These are phyloP conservation scores for Ettlia oleoabundans DNA, from an alignment of 139 green algal genomes.

Conservation along the genomic window DNA sequence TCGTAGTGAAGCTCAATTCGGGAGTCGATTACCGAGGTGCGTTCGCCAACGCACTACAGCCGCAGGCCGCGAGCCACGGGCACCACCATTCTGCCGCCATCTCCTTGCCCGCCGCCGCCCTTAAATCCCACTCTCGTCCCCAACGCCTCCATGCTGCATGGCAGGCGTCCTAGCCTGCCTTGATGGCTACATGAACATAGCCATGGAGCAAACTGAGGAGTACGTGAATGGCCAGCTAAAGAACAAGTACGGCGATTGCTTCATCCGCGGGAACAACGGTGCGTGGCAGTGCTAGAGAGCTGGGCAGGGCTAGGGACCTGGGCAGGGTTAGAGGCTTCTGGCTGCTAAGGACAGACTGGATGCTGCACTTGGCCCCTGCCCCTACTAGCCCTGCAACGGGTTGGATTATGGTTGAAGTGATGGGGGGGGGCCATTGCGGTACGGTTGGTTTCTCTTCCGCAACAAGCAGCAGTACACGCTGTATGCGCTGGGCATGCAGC, in stretches of 20 bases:
- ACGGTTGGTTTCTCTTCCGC: background rate
- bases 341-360: no score
- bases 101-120: background rate
- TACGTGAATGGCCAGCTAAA: slow-evolving; percentile 99
- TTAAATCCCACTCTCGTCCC: background rate
- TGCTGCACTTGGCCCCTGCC: no score
- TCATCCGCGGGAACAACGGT: slow-evolving; percentile 99
- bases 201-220: slow-evolving; percentile 99
- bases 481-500: no score
- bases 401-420: no score
- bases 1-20: slow-evolving; percentile 98
- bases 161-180: slow-evolving; percentile 95
- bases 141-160: no score
- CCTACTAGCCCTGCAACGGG: no score
- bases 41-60: no score
- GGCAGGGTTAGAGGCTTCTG: no score
- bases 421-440: background rate
- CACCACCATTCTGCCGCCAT: no score
- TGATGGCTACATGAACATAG: slow-evolving; percentile 99
- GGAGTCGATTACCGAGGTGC: slow-evolving; percentile 96
- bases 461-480: no score
- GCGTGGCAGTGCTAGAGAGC: background rate
- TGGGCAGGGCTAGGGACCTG: no score
- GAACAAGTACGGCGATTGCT: slow-evolving; percentile 99
- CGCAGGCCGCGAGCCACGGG: no score